Evolutionary conservation across 1,139 yeast species (phyloP).

Genomic region (Ogataea hybrid): DNA sequence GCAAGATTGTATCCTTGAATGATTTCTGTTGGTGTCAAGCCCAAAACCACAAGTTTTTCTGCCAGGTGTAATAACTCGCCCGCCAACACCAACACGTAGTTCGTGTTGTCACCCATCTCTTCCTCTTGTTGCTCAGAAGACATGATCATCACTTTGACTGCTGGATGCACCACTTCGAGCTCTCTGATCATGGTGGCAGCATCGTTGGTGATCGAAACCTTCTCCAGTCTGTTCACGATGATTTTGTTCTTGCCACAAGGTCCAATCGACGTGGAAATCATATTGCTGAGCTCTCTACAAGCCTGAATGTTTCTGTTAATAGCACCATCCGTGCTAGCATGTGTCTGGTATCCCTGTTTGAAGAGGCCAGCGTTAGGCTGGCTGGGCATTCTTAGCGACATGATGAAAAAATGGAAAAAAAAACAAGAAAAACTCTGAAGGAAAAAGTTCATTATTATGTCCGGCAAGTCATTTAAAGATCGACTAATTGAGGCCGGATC

Average conservation of each 20-base stretch:
- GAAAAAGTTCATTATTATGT: conserved; percentile 10
- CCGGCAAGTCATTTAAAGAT: conserved; percentile 21
- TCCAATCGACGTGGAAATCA: conserved; percentile 93
- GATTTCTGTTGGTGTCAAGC: conserved; percentile 86
- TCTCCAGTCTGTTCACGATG: conserved; percentile 80
- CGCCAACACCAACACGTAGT: conserved; percentile 74
- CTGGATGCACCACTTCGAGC: conserved; percentile 94
- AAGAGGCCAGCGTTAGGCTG: conserved; percentile 93
- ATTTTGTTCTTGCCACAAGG: conserved; percentile 98
- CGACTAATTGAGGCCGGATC: conserved; percentile 22
- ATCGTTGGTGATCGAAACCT: conserved; percentile 87
- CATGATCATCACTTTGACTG: conserved; percentile 93
- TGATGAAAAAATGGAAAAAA: conserved; percentile 29
- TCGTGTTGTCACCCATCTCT: conserved; percentile 82
- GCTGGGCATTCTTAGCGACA: conserved; percentile 89
- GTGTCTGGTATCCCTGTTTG: conserved; percentile 94
- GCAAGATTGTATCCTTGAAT: conserved; percentile 89
- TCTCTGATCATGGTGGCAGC: conserved; percentile 96
- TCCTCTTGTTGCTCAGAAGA: conserved; percentile 95
- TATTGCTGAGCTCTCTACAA: conserved; percentile 86
- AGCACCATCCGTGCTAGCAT: conserved; percentile 91
- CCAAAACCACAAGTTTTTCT: conserved; percentile 78
- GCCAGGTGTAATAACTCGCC: conserved; percentile 86
- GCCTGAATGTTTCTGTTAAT: conserved; percentile 90
- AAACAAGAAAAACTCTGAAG: conserved; percentile 5